These are phyloP conservation scores for Fusarium heterosporum DNA, from an alignment of 2,329 filamentous ascomycete species.

Conservation along the genomic window DNA sequence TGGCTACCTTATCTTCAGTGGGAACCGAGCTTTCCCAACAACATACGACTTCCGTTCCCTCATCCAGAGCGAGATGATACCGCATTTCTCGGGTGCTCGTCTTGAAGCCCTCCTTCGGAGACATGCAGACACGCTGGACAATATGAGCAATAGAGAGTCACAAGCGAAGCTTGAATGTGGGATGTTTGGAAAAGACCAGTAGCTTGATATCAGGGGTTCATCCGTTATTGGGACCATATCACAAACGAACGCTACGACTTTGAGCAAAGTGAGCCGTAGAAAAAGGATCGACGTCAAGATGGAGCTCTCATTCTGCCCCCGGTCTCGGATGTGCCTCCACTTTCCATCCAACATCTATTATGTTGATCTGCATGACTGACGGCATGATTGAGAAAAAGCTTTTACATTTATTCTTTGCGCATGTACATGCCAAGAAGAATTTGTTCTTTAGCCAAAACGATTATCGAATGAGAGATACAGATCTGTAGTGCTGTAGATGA, in stretches of 20 bases:
- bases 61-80: constrained; percentile 90
- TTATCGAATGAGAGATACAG: too few relatives aligned
- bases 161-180: constrained; percentile 89
- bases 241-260: constrained; percentile 91
- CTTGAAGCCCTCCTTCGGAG: constrained; percentile 85
- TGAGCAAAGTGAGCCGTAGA: too few relatives aligned
- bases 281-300: too few relatives aligned
- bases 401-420: too few relatives aligned
- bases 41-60: constrained; percentile 89
- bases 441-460: too few relatives aligned
- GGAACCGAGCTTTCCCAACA: constrained; percentile 76
- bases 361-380: too few relatives aligned
- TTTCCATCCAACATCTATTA: too few relatives aligned
- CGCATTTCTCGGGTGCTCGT: constrained; percentile 84
- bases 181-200: constrained; percentile 89
- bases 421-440: too few relatives aligned
- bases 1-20: constrained; percentile 94
- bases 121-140: constrained; percentile 73
- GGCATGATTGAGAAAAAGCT: too few relatives aligned
- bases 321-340: too few relatives aligned
- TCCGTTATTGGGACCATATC: constrained; percentile 87
- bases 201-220: constrained; percentile 88
- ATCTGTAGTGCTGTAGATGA: too few relatives aligned
- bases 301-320: too few relatives aligned
- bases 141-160: constrained; percentile 91